These are phyloP conservation scores for Herpetomonas muscarum DNA, from an alignment of 208 protist species.

Conservation along the genomic window DNA sequence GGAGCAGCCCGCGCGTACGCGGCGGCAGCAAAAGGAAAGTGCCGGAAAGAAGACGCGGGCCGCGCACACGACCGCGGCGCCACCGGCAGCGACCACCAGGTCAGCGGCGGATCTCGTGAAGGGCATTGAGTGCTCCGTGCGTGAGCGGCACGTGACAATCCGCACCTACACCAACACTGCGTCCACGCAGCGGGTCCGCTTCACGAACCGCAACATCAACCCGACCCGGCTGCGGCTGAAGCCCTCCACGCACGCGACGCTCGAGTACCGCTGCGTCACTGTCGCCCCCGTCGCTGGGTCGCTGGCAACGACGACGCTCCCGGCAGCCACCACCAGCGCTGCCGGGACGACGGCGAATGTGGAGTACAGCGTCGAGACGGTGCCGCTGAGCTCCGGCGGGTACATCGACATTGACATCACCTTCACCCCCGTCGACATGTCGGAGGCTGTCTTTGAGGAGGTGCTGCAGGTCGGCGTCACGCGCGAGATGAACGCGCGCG, in stretches of 20 bases:
- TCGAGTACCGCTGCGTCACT: constrained; percentile 44
- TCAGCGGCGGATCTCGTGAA: background rate
- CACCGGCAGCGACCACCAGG: background rate
- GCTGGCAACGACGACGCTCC: no score
- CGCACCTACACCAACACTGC: constrained; percentile 27
- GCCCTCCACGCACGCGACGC: constrained; percentile 64
- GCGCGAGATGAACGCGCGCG: constrained; percentile 68
- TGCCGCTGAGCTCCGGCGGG: constrained; percentile 62
- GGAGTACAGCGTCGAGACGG: background rate
- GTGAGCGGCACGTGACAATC: constrained; percentile 29
- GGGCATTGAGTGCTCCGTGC: constrained; percentile 53
- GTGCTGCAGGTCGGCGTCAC: constrained; percentile 64
- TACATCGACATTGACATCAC: constrained; percentile 75
- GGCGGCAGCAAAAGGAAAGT: no score
- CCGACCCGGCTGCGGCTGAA: constrained; percentile 56
- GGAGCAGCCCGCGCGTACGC: no score
- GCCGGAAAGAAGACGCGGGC: background rate
- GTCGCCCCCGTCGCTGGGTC: constrained; percentile 36
- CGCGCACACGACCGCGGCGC: background rate
- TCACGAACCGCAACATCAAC: constrained; percentile 64
- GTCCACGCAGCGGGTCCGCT: constrained; percentile 37
- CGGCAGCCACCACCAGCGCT: constrained; percentile 1
- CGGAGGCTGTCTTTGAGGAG: constrained; percentile 35
- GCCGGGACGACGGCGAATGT: constrained; percentile 7
- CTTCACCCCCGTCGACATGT: constrained; percentile 53